Percentiles rank a stretch among this genome's conserved stretches.
phyloP scores from a whole-genome alignment of 345 rosid genomes.

The Pelargonium nanum region DNA sequence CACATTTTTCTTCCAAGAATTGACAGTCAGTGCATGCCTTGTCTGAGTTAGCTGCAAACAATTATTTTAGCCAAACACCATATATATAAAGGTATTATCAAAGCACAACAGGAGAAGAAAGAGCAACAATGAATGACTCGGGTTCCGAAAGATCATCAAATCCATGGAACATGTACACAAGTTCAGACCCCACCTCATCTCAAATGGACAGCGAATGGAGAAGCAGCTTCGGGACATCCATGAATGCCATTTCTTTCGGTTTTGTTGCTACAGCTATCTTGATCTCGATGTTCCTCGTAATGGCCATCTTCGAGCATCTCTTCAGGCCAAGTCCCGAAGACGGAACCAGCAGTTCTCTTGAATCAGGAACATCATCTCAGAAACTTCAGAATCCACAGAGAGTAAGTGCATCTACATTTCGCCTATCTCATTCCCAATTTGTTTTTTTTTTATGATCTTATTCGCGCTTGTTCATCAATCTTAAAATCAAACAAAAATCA shows the following conservation, averaged over 20 bases:
- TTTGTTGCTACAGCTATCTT: constrained; percentile 90
- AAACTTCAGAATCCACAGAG: constrained; percentile 25
- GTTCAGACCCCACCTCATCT: constrained; percentile 29
- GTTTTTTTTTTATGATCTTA: background rate
- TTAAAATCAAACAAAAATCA: no score
- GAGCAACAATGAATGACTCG: constrained; percentile 32
- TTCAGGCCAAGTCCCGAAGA: constrained; percentile 40
- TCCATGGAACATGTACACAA: constrained; percentile 47
- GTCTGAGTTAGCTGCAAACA: background rate
- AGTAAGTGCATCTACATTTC: constrained; percentile 23
- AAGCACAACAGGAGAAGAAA: background rate
- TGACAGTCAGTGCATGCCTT: background rate
- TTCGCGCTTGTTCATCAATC: background rate
- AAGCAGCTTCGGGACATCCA: constrained; percentile 48
- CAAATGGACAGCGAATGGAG: constrained; percentile 39
- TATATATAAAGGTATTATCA: background rate
- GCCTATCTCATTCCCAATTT: background rate
- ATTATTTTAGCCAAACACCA: background rate
- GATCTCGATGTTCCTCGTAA: constrained; percentile 81
- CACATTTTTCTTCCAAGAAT: background rate
- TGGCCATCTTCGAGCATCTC: constrained; percentile 91
- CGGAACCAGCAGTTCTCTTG: constrained; percentile 10
- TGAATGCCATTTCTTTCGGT: constrained; percentile 79
- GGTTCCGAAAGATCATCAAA: constrained; percentile 40
- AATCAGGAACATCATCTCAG: constrained; percentile 14